Evolutionary conservation across 352 stramenopile genomes (phyloP).

Genomic region (Globisporangium heterothallicum): DNA sequence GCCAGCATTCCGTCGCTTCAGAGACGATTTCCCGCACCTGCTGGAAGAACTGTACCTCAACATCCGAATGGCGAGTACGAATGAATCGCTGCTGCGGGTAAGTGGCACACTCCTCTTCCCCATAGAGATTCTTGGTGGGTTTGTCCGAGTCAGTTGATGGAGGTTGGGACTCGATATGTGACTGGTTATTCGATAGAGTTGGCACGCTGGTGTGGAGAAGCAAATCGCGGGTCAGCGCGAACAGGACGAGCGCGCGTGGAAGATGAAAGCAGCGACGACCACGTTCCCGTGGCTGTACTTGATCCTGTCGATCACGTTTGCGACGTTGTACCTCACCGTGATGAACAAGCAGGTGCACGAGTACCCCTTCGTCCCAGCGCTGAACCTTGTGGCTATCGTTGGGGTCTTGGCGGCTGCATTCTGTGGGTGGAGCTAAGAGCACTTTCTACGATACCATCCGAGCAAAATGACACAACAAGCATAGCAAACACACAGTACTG

Average conservation of each 20-base stretch:
- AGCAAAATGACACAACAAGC: background rate
- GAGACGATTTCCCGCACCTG: slow-evolving; percentile 31
- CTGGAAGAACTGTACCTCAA: slow-evolving; percentile 37
- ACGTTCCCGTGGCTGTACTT: slow-evolving; percentile 53
- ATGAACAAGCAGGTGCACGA: slow-evolving; percentile 43
- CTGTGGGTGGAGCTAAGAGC: slow-evolving; percentile 25
- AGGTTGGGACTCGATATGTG: no score
- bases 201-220: slow-evolving; percentile 29
- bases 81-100: slow-evolving; percentile 31
- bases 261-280: slow-evolving; percentile 13
- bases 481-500: background rate
- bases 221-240: slow-evolving; percentile 20
- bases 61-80: slow-evolving; percentile 21
- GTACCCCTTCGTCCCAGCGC: slow-evolving; percentile 40
- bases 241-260: slow-evolving; percentile 23
- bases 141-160: slow-evolving; percentile 1
- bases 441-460: background rate
- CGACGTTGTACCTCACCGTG: slow-evolving; percentile 46
- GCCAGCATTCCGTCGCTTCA: slow-evolving; percentile 26
- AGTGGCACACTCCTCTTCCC: no score
- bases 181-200: slow-evolving; percentile 22
- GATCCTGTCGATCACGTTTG: slow-evolving; percentile 43
- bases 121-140: no score
- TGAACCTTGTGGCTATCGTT: slow-evolving; percentile 43
- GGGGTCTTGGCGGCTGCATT: slow-evolving; percentile 29